These are phyloP conservation scores for Collybia nuda DNA, from an alignment of 768 basidiomycete species.

Conservation along the genomic window DNA sequence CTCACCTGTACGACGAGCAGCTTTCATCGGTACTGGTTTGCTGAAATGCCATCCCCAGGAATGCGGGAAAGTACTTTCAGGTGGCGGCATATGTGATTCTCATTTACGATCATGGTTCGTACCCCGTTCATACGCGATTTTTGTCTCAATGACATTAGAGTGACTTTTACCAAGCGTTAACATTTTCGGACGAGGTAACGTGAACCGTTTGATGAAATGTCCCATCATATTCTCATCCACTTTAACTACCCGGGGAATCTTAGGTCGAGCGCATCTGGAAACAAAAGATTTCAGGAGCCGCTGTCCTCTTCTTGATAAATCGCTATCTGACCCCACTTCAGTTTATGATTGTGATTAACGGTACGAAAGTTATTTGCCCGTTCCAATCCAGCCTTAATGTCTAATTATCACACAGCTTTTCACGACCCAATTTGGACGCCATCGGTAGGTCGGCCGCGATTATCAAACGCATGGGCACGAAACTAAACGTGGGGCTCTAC, in stretches of 20 bases:
- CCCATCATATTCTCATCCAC: no score
- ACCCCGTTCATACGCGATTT: background rate
- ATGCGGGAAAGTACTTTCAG: background rate
- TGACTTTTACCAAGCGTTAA: background rate
- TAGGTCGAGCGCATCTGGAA: conserved; percentile 29
- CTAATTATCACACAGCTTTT: conserved; percentile 16
- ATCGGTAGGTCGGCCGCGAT: conserved; percentile 7
- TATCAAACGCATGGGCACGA: background rate
- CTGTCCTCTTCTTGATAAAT: conserved; percentile 16
- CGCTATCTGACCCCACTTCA: conserved; percentile 26
- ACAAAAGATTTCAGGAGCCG: conserved; percentile 18
- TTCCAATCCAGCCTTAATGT: background rate
- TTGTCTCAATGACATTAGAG: background rate
- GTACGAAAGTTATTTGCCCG: conserved; percentile 7
- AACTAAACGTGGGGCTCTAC: background rate
- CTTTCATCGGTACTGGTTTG: no score
- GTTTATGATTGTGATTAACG: conserved; percentile 22
- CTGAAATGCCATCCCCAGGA: background rate
- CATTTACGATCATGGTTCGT: conserved; percentile 1
- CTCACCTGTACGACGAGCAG: no score
- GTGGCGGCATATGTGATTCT: background rate
- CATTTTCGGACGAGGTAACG: background rate
- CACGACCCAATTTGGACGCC: conserved; percentile 20
- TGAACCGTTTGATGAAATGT: no score
- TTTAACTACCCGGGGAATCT: no score